phyloP scores from a whole-genome alignment of 2,329 filamentous ascomycete genomes.

The Stachybotrys chlorohalonatus region DNA sequence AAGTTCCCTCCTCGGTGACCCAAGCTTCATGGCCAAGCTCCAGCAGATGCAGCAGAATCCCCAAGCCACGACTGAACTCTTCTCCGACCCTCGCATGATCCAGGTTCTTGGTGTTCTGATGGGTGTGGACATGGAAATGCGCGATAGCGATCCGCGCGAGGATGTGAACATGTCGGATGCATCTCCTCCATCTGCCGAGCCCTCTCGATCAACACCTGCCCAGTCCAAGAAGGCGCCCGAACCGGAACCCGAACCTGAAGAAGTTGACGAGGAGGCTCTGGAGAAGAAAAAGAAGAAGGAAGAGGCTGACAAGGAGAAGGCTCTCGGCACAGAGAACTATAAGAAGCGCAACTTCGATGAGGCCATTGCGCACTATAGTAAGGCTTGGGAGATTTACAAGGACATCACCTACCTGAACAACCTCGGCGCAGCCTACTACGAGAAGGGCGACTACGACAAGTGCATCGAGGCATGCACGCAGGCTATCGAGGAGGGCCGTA shows the following conservation, averaged over 20 bases:
- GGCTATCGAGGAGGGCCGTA: slow-evolving; percentile 82
- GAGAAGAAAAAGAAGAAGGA: slow-evolving; percentile 87
- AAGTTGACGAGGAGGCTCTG: slow-evolving; percentile 71
- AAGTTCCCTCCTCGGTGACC: slow-evolving; percentile 66
- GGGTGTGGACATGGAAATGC: slow-evolving; percentile 75
- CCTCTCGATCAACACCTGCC: slow-evolving; percentile 44
- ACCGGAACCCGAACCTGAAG: slow-evolving; percentile 56
- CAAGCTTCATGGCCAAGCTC: slow-evolving; percentile 83
- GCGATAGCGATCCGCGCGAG: slow-evolving; percentile 27
- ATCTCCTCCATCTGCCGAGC: slow-evolving; percentile 30
- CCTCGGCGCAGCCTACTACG: slow-evolving; percentile 84
- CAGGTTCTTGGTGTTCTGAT: slow-evolving; percentile 90
- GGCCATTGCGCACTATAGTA: slow-evolving; percentile 87
- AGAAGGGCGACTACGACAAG: slow-evolving; percentile 89
- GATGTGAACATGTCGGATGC: slow-evolving; percentile 73
- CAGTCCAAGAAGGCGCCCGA: slow-evolving; percentile 19
- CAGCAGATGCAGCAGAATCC: slow-evolving; percentile 76
- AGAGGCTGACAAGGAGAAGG: slow-evolving; percentile 91
- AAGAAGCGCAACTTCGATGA: slow-evolving; percentile 97
- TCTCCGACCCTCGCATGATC: slow-evolving; percentile 85
- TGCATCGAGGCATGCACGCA: slow-evolving; percentile 80
- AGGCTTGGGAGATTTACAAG: slow-evolving; percentile 91
- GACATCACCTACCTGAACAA: slow-evolving; percentile 99
- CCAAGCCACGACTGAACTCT: slow-evolving; percentile 65
- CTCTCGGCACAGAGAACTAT: slow-evolving; percentile 85